Evolutionary conservation across 495 filamentous ascomycete genomes (phyloP).

Genomic region (Talaromyces ruber): DNA sequence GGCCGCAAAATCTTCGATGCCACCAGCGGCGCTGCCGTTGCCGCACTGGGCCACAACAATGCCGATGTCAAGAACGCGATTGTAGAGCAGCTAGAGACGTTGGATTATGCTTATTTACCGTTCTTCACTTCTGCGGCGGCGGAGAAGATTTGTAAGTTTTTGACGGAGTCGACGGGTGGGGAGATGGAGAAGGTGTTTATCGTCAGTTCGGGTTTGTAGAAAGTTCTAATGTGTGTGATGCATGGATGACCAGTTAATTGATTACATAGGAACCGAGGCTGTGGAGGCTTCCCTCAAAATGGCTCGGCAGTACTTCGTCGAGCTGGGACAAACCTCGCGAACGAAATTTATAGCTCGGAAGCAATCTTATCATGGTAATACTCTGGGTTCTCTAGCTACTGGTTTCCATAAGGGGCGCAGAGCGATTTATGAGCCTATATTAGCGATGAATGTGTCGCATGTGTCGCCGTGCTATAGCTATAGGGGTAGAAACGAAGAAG

Average conservation of each 20-base stretch:
- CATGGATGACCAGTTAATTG: not conserved
- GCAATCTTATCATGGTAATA: slow-evolving; percentile 65
- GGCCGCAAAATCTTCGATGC: slow-evolving; percentile 48
- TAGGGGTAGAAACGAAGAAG: slow-evolving; percentile 30
- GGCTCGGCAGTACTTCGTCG: slow-evolving; percentile 30
- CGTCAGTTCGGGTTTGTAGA: slow-evolving; percentile 8
- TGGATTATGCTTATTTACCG: slow-evolving; percentile 31
- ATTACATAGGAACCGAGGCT: slow-evolving; percentile 37
- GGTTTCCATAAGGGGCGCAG: slow-evolving; percentile 55
- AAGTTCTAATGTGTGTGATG: not conserved
- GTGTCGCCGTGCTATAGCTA: slow-evolving; percentile 62
- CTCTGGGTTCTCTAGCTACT: slow-evolving; percentile 54
- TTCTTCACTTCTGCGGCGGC: slow-evolving; percentile 26
- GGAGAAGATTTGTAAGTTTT: slow-evolving; percentile 28
- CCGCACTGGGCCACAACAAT: slow-evolving; percentile 37
- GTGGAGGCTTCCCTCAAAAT: slow-evolving; percentile 51
- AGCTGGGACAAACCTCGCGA: slow-evolving; percentile 29
- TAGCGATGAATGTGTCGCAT: slow-evolving; percentile 46
- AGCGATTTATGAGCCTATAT: slow-evolving; percentile 51
- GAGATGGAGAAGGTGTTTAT: slow-evolving; percentile 14
- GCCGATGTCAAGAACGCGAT: slow-evolving; percentile 18
- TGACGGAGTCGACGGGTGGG: slow-evolving; percentile 37
- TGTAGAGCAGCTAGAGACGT: slow-evolving; percentile 23
- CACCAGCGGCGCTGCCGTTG: slow-evolving; percentile 24
- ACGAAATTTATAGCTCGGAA: slow-evolving; percentile 51